Base-by-base conservation (phyloP, 1,284 basidiomycete genomes). In the Sporisorium sorghi region DNA sequence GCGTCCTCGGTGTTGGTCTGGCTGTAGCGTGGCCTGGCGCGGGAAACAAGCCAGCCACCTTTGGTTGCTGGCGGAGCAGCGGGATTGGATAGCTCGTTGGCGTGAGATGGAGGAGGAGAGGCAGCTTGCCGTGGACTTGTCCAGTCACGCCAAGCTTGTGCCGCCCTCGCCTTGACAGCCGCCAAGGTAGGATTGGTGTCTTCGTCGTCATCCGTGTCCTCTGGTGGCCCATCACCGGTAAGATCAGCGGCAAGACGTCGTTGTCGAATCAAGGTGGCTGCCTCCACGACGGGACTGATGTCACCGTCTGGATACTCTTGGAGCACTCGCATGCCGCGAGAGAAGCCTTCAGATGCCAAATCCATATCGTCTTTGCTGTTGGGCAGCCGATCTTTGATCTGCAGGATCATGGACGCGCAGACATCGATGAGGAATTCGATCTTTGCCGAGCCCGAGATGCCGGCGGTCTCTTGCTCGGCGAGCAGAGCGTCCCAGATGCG, bases 351-450 rank as follows among this genome's bases (percentile, higher is more conserved):
- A 6, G 63, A 43, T 23, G 71, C 68, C 17, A 68, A 37, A 21
- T 72, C 58, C n/a, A 61, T 46, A 19, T 49, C 65, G 8, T 67
- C 51, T 1, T 51, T 44, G 14, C 57, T 56, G 35, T 59, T 58
- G 0, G 70, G 73, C 23, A 70, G 15, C 14, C 33, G 52, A 23
- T 58, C 57, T 43, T 79, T 68, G 12, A 78, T 53, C 2, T 72
- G 50, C 30, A 81, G 49, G 9, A 84, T 64, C 64, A 84, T 76
- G 11, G 82, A 77, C 24, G 79, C 80, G 50, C 78, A 80, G 4
- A 84, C 55, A 44, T 83, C 81, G 47, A 83, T 76, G 14, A 84
- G 63, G 19, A 83, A 80, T n/a, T 78, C 77, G 54, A 83, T 73
- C 58, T 80, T 82, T n/a, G 73, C 68, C 12, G 71, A 68, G 6